These are phyloP conservation scores for Cladosporium austrohemisphaericum DNA, from an alignment of 2,329 filamentous ascomycete species.

Conservation along the genomic window DNA sequence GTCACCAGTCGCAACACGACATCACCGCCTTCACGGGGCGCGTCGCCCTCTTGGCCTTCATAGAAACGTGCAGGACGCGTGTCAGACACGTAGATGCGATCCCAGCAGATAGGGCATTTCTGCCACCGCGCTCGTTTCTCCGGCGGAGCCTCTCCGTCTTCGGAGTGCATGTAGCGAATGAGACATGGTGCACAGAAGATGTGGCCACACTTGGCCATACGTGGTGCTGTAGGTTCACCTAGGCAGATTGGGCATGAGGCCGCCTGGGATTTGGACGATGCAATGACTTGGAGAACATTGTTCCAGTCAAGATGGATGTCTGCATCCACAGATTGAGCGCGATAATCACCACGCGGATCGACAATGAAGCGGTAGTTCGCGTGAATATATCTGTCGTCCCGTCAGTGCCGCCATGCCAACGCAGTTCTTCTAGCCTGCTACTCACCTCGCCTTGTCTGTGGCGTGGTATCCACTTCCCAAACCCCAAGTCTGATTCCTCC, in stretches of 20 bases:
- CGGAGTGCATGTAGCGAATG: conserved; percentile 91
- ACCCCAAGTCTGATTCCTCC: conserved; percentile 76
- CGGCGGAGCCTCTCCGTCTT: conserved; percentile 61
- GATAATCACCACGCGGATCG: conserved; percentile 74
- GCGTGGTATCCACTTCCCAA: conserved; percentile 85
- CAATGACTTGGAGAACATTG: conserved; percentile 84
- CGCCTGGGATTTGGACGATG: conserved; percentile 81
- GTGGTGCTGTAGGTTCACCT: conserved; percentile 83
- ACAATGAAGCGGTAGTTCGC: conserved; percentile 98
- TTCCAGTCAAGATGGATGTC: conserved; percentile 90
- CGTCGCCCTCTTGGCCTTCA: conserved; percentile 75
- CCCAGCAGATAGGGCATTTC: conserved; percentile 94
- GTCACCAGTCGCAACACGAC: conserved; percentile 84
- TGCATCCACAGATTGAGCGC: conserved; percentile 75
- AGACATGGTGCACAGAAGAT: conserved; percentile 94
- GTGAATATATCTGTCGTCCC: conserved; percentile 67
- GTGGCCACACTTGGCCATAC: conserved; percentile 96
- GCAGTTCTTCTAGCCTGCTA: not conserved
- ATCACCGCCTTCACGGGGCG: conserved; percentile 80
- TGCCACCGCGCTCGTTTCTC: conserved; percentile 78
- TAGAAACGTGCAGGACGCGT: conserved; percentile 89
- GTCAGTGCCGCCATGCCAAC: conserved; percentile 17
- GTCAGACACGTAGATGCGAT: conserved; percentile 87
- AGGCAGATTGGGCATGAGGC: conserved; percentile 93
- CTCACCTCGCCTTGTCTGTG: conserved; percentile 79